These are phyloP conservation scores for Rubia yunnanensis DNA, from an alignment of 257 asterid species.

Conservation along the genomic window DNA sequence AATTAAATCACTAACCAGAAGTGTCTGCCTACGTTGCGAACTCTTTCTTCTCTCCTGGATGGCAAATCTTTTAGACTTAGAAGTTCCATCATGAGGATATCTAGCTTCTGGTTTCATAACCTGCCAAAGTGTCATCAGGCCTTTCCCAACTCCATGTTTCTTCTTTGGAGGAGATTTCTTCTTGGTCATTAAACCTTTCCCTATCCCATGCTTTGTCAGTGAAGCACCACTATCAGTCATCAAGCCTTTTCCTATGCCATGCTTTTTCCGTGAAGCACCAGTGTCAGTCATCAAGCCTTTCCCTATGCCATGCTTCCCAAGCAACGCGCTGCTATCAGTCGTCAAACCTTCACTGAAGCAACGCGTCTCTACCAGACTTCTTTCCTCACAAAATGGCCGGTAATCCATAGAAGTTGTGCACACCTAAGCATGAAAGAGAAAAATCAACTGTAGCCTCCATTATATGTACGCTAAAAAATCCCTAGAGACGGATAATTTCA, in stretches of 20 bases:
- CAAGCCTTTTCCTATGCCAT: constrained; percentile 74
- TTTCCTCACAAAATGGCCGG: background rate
- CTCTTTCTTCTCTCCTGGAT: constrained; percentile 43
- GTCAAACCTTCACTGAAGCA: constrained; percentile 75
- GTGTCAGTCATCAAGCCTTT: constrained; percentile 58
- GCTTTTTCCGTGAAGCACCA: constrained; percentile 24
- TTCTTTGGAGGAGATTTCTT: constrained; percentile 20
- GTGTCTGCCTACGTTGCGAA: constrained; percentile 45
- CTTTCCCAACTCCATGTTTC: constrained; percentile 71
- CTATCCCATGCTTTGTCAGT: constrained; percentile 42
- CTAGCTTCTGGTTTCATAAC: constrained; percentile 29
- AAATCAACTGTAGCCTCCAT: constrained; percentile 4
- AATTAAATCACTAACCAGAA: constrained; percentile 48
- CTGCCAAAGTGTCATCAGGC: constrained; percentile 54
- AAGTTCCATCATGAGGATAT: constrained; percentile 27
- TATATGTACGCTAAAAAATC: background rate
- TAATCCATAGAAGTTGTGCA: constrained; percentile 30
- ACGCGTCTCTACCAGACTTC: constrained; percentile 22
- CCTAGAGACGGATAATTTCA: constrained; percentile 2
- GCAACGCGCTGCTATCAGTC: constrained; percentile 22
- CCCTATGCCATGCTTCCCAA: constrained; percentile 47
- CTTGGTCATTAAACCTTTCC: constrained; percentile 66
- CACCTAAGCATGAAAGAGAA: constrained; percentile 25
- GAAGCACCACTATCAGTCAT: constrained; percentile 31
- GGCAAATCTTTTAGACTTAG: constrained; percentile 18